Evolutionary conservation across 2,329 filamentous ascomycete genomes (phyloP).

Genomic region (Aspergillus niger): DNA sequence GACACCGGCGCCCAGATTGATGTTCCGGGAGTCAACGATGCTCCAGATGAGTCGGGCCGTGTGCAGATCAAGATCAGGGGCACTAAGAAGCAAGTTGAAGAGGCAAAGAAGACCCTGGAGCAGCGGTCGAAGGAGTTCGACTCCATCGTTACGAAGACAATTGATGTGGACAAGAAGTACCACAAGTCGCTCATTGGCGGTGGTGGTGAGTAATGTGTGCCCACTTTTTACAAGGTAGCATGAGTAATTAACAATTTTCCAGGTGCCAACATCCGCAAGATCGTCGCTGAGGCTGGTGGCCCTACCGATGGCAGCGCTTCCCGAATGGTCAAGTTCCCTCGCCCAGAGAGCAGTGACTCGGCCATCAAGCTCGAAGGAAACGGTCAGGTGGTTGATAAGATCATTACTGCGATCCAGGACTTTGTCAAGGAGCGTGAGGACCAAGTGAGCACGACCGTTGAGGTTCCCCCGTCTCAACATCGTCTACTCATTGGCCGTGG

Average conservation of each 20-base stretch:
- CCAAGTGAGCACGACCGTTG: slow-evolving; percentile 74
- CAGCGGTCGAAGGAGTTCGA: slow-evolving; percentile 87
- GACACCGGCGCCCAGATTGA: slow-evolving; percentile 87
- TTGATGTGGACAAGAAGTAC: slow-evolving; percentile 93
- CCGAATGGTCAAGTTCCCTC: slow-evolving; percentile 92
- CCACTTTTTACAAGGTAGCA: slow-evolving; percentile 39
- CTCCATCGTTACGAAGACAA: slow-evolving; percentile 77
- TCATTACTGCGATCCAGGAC: slow-evolving; percentile 76
- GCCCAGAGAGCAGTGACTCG: slow-evolving; percentile 78
- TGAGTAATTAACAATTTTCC: slow-evolving; percentile 11
- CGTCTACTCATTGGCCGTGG: slow-evolving; percentile 87
- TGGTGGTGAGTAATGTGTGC: slow-evolving; percentile 65
- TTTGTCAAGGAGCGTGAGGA: slow-evolving; percentile 82
- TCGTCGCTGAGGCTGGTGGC: slow-evolving; percentile 85
- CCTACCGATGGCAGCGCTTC: slow-evolving; percentile 83
- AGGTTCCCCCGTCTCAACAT: slow-evolving; percentile 88
- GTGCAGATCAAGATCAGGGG: slow-evolving; percentile 92
- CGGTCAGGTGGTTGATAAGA: slow-evolving; percentile 81
- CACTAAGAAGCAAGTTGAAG: slow-evolving; percentile 84
- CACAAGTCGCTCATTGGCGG: slow-evolving; percentile 83
- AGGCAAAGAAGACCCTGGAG: slow-evolving; percentile 86
- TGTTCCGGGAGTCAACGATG: slow-evolving; percentile 78
- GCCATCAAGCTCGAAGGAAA: slow-evolving; percentile 87
- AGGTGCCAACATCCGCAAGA: slow-evolving; percentile 83
- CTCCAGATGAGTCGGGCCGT: slow-evolving; percentile 62